A percentile compares a stretch with the other conserved stretches of the same genome.
phyloP scores from a whole-genome alignment of 768 basidiomycete genomes.

The Panus rudis region DNA sequence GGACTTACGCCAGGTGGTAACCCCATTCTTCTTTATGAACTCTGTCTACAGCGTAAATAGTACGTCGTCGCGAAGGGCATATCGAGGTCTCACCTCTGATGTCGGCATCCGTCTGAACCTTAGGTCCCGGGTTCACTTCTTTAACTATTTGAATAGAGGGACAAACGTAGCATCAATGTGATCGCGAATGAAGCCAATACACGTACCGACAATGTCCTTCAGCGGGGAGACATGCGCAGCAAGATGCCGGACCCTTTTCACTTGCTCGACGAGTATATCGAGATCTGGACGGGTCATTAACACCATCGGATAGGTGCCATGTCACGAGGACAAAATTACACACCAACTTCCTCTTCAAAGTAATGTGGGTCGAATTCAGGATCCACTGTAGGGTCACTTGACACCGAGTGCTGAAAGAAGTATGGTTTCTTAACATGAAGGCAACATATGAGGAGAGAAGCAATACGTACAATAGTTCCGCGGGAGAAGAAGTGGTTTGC shows the following conservation, averaged over 20 bases:
- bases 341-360: slow-evolving; percentile 15
- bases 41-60: background rate
- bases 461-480: slow-evolving; percentile 11
- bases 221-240: background rate
- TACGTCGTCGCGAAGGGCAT: background rate
- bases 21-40: background rate
- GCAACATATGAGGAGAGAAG: background rate
- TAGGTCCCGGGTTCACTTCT: background rate
- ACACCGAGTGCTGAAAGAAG: slow-evolving; percentile 11
- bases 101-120: background rate
- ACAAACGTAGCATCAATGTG: background rate
- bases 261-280: slow-evolving; percentile 21
- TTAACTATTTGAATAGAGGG: background rate
- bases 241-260: slow-evolving; percentile 23
- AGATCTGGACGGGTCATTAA: slow-evolving; percentile 13
- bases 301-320: too few species aligned
- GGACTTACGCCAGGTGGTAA: background rate
- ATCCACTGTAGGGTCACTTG: slow-evolving; percentile 6
- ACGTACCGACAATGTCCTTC: background rate
- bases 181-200: background rate
- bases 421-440: background rate
- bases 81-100: background rate
- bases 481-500: slow-evolving; percentile 12
- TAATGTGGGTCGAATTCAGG: slow-evolving; percentile 14
- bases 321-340: background rate